Conservation (phyloP, 2,329 filamentous ascomycete species). For the Ilyonectria sp. region DNA sequence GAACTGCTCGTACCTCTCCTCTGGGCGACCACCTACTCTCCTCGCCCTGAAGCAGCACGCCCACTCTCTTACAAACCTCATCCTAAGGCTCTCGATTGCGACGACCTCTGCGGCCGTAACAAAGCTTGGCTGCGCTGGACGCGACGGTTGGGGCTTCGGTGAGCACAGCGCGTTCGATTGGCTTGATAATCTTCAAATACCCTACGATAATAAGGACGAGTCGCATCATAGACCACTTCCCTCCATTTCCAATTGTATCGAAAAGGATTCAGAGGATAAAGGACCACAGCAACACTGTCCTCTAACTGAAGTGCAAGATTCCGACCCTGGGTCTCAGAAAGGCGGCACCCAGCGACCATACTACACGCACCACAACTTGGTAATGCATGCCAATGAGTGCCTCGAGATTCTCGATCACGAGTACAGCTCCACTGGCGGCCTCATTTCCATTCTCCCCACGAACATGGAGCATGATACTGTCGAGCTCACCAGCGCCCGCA, state of each 20-base stretch:
- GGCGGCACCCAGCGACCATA: conserved; percentile 54
- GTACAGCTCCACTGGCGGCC: conserved; percentile 68
- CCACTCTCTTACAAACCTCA: conserved; percentile 69
- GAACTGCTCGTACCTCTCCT: conserved; percentile 73
- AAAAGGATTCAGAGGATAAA: conserved; percentile 57
- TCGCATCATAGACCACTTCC: conserved; percentile 64
- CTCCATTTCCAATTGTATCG: conserved; percentile 63
- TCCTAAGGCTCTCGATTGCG: conserved; percentile 62
- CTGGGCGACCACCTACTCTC: conserved; percentile 68
- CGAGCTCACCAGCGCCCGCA: conserved; percentile 61
- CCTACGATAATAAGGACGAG: conserved; percentile 65
- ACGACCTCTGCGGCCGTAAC: conserved; percentile 43
- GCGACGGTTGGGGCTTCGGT: conserved; percentile 53
- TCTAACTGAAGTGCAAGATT: conserved; percentile 50
- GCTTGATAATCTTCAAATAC: conserved; percentile 64
- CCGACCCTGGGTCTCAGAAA: conserved; percentile 34
- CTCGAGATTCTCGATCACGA: conserved; percentile 74
- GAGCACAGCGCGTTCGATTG: conserved; percentile 70
- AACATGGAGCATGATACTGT: conserved; percentile 50
- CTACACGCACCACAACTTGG: conserved; percentile 63
- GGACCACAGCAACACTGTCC: conserved; percentile 64
- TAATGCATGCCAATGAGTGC: conserved; percentile 72
- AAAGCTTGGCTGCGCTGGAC: conserved; percentile 30
- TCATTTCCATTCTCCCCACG: conserved; percentile 68
- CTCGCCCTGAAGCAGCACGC: conserved; percentile 72